Base-by-base conservation (phyloP, 2,329 filamentous ascomycete genomes). In the Talaromyces sp. region DNA sequence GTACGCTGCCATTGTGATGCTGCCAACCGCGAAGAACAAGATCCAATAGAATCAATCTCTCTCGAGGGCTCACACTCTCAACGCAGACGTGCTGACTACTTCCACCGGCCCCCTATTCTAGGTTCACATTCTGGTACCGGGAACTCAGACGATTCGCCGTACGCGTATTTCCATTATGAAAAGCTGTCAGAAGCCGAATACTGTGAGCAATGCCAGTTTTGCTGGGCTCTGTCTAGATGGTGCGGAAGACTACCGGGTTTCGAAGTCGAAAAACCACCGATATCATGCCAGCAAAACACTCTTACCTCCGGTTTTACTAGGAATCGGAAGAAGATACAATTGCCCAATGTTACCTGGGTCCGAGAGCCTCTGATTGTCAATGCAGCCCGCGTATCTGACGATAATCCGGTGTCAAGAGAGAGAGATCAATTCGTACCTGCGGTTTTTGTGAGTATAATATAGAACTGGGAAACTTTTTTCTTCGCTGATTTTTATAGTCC, bases 51-150 rank as follows among this genome's bases (percentile, higher is more conserved):
- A 38, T 51, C 59, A 21, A 62, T 63, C 9, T 64, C 56, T 17
- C 55, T 64, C 9, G 62, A 64, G 19, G 68, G 67, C 52, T 69
- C 70, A 9, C 59, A 71, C 32, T 56, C 63, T 26, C 62, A 60
- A 55, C 67, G 71, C 61, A 70, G 72, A 24, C 71, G 69, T 60
- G 70, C 65, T 1, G 66, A 71, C 52, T 73, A 75, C 58, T 68
- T 70, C 53, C 65, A 69, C 59, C 67, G 71, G 21, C 71, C 71
- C 32, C 68, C 71, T 1, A 67, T 73, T 13, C 71, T 68, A 66
- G 65, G 58, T 38, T 62, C 66, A 26, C 58, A 64, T 27, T 61
- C 64, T n/a, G 58, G 58, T 14, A 32, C 58, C 8, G 31, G 58
- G 11, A 41, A 49, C 13, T 52, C 52, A 10, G 27, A 52, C 10